These are phyloP conservation scores for Stentor coeruleus DNA, from an alignment of 73 alveolate genomes.

Conservation along the genomic window DNA sequence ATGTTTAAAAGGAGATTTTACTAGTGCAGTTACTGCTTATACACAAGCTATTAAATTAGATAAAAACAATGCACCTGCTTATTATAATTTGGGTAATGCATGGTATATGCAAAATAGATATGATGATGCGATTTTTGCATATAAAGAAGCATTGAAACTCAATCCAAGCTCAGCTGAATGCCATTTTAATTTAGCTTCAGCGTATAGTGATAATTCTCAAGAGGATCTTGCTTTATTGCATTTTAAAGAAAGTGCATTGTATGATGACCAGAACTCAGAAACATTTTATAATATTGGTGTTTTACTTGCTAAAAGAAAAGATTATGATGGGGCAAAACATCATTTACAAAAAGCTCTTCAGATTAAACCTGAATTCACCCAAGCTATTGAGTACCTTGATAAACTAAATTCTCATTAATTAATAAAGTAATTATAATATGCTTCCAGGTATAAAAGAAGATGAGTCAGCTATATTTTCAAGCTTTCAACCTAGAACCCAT, in stretches of 20 bases:
- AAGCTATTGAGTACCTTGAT: slow-evolving; percentile 35
- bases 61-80: slow-evolving; percentile 78
- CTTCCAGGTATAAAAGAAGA: slow-evolving; percentile 2
- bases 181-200: slow-evolving; percentile 73
- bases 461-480: not conserved
- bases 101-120: slow-evolving; percentile 60
- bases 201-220: slow-evolving; percentile 71
- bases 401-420: not conserved
- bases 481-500: not conserved
- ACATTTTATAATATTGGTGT: slow-evolving; percentile 53
- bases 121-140: slow-evolving; percentile 63
- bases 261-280: slow-evolving; percentile 47
- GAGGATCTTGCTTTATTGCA: slow-evolving; percentile 59
- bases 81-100: slow-evolving; percentile 78
- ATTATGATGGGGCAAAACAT: slow-evolving; percentile 12
- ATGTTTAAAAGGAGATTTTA: slow-evolving; percentile 55
- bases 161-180: slow-evolving; percentile 84
- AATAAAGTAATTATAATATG: not conserved
- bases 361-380: slow-evolving; percentile 25
- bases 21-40: slow-evolving; percentile 62
- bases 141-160: slow-evolving; percentile 62
- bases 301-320: slow-evolving; percentile 27
- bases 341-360: slow-evolving; percentile 26
- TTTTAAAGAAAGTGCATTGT: slow-evolving; percentile 55
- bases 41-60: slow-evolving; percentile 65